Base-by-base conservation (phyloP, 331 rosid species). In the Acacia concinna region DNA sequence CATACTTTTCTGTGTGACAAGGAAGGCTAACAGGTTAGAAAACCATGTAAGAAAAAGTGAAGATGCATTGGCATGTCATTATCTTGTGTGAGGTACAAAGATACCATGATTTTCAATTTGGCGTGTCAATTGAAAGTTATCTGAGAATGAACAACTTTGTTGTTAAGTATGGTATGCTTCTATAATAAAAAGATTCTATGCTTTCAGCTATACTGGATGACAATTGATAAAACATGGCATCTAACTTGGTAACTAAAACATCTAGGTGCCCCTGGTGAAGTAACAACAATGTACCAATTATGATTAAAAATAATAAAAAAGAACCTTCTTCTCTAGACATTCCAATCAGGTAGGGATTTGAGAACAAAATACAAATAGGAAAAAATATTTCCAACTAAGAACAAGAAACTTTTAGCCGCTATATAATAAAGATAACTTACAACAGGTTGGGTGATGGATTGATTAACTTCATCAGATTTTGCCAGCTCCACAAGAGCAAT, bases 401-500 rank as follows among this genome's bases (percentile, higher is more conserved):
- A 73, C 75, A 76, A 71, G 73, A 14, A 21, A 21, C 70, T 77
- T n/a, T 71, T 56, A 23, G 18, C 65, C 35, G 11, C 38, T 18
- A 69, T 37, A 44, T 17, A 30, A 57, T 57, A 43, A 64, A 78
- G 83, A 76, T 46, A 71, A 86, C 99, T 95, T 88, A 93, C 99
- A 78, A 93, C 91, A 71, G 98, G 97, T 34, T 81, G 96, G 46
- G 89, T 77, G 79, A 90, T 85, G 82, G 88, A 77, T 23, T 75
- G 88, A 75, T 87, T 82, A 56, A 86, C 84, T 79, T 81, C 90
- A 81, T 78, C 82, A 74, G 93, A 81, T 74, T 91, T 93, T 54
- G 90, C 85, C 84, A 96, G 81, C 85, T 90, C 96, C 81, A 59
- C 38, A 46, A 96, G 88, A 71, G 99, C 98, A 83, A 96, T 94